These are phyloP conservation scores for Penicillium sp. DNA, from an alignment of 2,329 filamentous ascomycete genomes.

Conservation along the genomic window DNA sequence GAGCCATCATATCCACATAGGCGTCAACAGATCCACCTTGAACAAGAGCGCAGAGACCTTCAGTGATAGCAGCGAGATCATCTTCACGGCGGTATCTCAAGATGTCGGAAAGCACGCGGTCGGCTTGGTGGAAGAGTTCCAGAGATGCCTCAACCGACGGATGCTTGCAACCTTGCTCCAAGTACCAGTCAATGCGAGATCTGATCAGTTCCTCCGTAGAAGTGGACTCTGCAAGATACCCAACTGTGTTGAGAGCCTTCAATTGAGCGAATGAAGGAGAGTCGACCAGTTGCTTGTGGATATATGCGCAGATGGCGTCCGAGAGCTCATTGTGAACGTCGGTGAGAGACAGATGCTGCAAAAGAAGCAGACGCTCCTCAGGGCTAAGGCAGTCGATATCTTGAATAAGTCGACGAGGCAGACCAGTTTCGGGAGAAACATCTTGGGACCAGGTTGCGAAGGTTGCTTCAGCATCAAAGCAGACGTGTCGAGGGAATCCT, in stretches of 20 bases:
- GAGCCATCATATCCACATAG: conserved; percentile 57
- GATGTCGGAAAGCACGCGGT: conserved; percentile 30
- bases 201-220: conserved; percentile 38
- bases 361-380: conserved; percentile 41
- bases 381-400: conserved; percentile 48
- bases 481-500: conserved; percentile 41
- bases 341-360: conserved; percentile 40
- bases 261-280: conserved; percentile 43
- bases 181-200: conserved; percentile 47
- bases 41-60: conserved; percentile 38
- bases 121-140: conserved; percentile 42
- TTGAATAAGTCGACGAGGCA: conserved; percentile 43
- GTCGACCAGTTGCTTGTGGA: conserved; percentile 40
- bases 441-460: conserved; percentile 40
- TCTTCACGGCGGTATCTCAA: conserved; percentile 32
- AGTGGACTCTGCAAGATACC: conserved; percentile 45
- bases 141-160: conserved; percentile 38
- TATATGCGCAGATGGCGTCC: conserved; percentile 33
- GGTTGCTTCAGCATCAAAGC: conserved; percentile 43
- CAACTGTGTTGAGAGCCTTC: conserved; percentile 40
- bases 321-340: conserved; percentile 31
- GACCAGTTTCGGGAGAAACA: conserved; percentile 28
- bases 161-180: conserved; percentile 38
- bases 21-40: conserved; percentile 42
- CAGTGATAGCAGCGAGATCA: conserved; percentile 42